Base-by-base conservation (phyloP, 129 eudicot species). In the Cynara cardunculus region DNA sequence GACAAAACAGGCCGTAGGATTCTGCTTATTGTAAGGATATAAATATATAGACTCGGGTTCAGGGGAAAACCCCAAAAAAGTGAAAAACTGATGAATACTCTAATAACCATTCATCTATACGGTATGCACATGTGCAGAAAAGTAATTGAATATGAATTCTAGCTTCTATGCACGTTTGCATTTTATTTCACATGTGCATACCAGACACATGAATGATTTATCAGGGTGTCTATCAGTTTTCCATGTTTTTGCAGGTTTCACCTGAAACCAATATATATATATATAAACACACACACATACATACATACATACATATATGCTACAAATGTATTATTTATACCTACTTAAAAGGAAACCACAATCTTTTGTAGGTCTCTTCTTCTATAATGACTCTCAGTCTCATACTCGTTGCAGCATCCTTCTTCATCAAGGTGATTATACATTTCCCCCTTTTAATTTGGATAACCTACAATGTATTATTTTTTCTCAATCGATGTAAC, bases 1-100 rank as follows among this genome's bases (percentile, higher is more conserved):
- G 98, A 94, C 88, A 94, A 85, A 92, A 87, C 97, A 41, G 98
- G 97, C 30, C 94, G 97, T 65, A 92, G 98, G 86, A 83, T 94
- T 83, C 91, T 92, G 77, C 95, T 94, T 34, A 87, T 90, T 74
- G 98, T 94, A 78, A 89, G 97, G 90, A 74, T 67, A 25, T 18
- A 25, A 16, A 27, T 67, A n/a, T 5, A 18, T 56, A 56, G 25
- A 56, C 24, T n/a, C 8, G 0, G n/a, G 59, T 46, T 18, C 6
- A 53, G 6, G 19, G 4, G 59, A 44, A 44, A 44, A 46, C 59
- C 19, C 16, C n/a, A 14, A 46, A 46, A 46, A 46, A 46, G 3
- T 13, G 6, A 14, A 46, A 46, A 14, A 46, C 18, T 12, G 18
- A 12, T 4, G 18, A 44, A 44, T 8, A 46, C 59, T 4, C 19